These are phyloP conservation scores for Trichoderma atroviride DNA, from an alignment of 2,329 filamentous ascomycete species.

Conservation along the genomic window DNA sequence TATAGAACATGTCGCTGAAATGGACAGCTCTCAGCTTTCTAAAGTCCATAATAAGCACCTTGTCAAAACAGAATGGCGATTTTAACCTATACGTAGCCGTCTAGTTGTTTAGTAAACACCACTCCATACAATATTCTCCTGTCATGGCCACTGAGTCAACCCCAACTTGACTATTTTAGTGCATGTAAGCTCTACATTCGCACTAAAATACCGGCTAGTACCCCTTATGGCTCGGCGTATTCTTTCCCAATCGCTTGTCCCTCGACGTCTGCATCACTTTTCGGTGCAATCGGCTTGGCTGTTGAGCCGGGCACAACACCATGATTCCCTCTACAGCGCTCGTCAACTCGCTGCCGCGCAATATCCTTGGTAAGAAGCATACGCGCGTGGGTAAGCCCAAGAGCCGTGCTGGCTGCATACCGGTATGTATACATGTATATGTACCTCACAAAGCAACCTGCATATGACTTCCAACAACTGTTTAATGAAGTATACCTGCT, in stretches of 20 bases:
- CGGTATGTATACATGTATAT: background rate
- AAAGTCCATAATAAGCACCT: too few species aligned
- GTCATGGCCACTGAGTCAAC: background rate
- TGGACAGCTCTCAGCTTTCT: too few species aligned
- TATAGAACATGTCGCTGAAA: too few species aligned
- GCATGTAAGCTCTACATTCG: background rate
- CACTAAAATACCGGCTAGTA: background rate
- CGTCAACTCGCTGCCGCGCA: background rate
- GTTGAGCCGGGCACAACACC: background rate
- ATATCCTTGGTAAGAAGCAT: constrained; percentile 1
- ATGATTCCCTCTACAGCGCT: background rate
- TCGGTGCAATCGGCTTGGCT: background rate
- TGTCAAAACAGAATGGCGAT: too few species aligned
- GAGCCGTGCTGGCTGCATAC: background rate
- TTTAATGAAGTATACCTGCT: too few species aligned
- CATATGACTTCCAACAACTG: too few species aligned
- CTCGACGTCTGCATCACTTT: background rate
- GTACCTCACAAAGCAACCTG: too few species aligned
- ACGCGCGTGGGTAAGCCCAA: background rate
- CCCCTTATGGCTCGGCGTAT: background rate
- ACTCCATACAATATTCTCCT: background rate
- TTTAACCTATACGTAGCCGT: too few species aligned
- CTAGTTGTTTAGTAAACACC: background rate
- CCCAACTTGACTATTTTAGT: background rate
- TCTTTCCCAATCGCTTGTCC: background rate